A percentile compares a stretch with the other conserved stretches of the same genome.
Conservation (phyloP, 176 grass and related monocot genomes). For the Triticum monococcum region DNA sequence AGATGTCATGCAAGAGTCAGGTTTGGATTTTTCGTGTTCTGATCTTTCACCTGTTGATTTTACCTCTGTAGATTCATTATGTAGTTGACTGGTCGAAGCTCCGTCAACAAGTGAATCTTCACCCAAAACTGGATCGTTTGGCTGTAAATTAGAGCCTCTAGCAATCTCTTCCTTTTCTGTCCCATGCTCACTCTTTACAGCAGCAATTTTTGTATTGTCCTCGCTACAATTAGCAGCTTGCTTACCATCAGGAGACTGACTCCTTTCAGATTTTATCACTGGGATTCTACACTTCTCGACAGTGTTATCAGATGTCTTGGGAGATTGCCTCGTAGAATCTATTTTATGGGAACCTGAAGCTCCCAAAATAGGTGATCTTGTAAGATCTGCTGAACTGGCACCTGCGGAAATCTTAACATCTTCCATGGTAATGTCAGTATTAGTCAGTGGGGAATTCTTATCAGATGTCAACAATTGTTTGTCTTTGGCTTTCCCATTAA, state of each 20-base stretch:
- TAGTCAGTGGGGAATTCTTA: background rate
- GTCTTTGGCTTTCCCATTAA: slow-evolving; percentile 20
- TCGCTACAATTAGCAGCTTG: slow-evolving; percentile 22
- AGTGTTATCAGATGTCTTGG: background rate
- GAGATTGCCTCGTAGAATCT: slow-evolving; percentile 4
- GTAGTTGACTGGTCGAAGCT: slow-evolving; percentile 38
- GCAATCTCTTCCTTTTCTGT: slow-evolving; percentile 34
- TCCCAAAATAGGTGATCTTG: slow-evolving; percentile 8
- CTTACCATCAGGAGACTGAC: slow-evolving; percentile 32
- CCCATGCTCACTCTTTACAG: slow-evolving; percentile 28
- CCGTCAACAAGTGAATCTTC: slow-evolving; percentile 35
- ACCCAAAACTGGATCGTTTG: slow-evolving; percentile 17
- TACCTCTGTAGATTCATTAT: slow-evolving; percentile 9
- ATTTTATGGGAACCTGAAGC: slow-evolving; percentile 32
- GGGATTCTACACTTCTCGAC: slow-evolving; percentile 31
- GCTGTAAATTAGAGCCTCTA: slow-evolving; percentile 28
- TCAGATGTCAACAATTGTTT: slow-evolving; percentile 28
- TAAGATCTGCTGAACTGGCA: slow-evolving; percentile 20
- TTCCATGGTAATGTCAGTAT: background rate
- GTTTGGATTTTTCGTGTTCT: slow-evolving; percentile 43
- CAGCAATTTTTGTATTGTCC: slow-evolving; percentile 18
- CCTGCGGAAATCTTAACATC: slow-evolving; percentile 4
- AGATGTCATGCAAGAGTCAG: slow-evolving; percentile 26
- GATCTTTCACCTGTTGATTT: slow-evolving; percentile 31
- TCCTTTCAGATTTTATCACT: slow-evolving; percentile 25